These are phyloP conservation scores for Colletotrichum siamense DNA, from an alignment of 2,329 filamentous ascomycete genomes.

Conservation along the genomic window DNA sequence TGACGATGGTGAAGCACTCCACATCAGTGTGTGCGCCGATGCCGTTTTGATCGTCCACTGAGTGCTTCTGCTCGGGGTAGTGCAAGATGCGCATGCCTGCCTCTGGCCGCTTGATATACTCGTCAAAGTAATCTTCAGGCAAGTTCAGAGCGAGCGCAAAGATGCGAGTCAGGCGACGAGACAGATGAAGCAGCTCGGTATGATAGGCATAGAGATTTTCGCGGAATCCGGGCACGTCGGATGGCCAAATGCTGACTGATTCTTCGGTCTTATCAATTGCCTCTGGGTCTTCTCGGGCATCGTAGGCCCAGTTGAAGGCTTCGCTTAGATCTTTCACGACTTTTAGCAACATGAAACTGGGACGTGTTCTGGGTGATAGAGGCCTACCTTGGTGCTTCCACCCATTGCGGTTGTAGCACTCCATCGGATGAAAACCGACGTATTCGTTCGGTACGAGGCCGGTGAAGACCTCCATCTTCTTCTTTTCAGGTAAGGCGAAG, in stretches of 20 bases:
- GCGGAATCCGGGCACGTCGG: conserved; percentile 38
- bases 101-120: conserved; percentile 34
- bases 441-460: conserved; percentile 38
- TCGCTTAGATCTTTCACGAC: conserved; percentile 33
- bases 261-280: conserved; percentile 30
- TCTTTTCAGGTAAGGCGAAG: conserved; percentile 46
- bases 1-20: conserved; percentile 53
- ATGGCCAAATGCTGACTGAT: conserved; percentile 33
- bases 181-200: conserved; percentile 36
- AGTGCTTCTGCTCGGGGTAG: conserved; percentile 40
- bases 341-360: conserved; percentile 19
- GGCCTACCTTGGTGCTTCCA: conserved; percentile 38
- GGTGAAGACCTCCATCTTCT: conserved; percentile 53
- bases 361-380: too few species aligned
- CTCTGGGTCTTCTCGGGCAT: conserved; percentile 30
- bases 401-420: conserved; percentile 43
- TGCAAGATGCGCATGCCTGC: conserved; percentile 42
- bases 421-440: conserved; percentile 39
- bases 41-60: conserved; percentile 27
- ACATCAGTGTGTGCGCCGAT: conserved; percentile 55
- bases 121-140: conserved; percentile 44
- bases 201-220: conserved; percentile 39
- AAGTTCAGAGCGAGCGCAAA: conserved; percentile 46
- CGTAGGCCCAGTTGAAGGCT: conserved; percentile 39
- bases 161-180: conserved; percentile 40